Evolutionary conservation across 2,329 filamentous ascomycete genomes (phyloP), one percentile per base, ranked within the genome.

Genomic region (Tolypocladium sp.): DNA sequence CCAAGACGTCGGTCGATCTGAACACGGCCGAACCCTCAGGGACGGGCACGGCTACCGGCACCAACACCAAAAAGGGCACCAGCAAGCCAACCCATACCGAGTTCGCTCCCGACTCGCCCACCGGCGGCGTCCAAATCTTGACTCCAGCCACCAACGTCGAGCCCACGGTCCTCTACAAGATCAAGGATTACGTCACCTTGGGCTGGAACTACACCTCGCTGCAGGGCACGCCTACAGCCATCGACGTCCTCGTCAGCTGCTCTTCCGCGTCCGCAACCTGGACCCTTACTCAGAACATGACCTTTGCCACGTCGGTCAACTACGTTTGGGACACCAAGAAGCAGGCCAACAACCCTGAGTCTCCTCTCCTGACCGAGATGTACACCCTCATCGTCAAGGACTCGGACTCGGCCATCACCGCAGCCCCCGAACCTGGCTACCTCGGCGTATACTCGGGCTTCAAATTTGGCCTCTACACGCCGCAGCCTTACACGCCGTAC

Each of bases 141-240:
- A 79, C 76, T 2, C 85, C 85, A 1, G 73, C 76, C 44, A 70
- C 75, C 8, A 76, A 74, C 3, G 68, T 71, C 5, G 72, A 73
- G 13, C 74, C 76, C 33, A 75, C 77, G 12, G 75, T 79, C 60
- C 76, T 85, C 46, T 86, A 82, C 77, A 83, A 83, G 67, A 83
- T 87, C 61, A 81, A 82, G 61, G 79, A 86, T 66, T 75, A 75
- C 52, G 74, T 86, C 51, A 87, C 83, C 17, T 84, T 82, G 71
- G 78, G 73, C 54, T 88, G 84, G 84, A 87, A 87, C 73, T 88
- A 87, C 74, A 88, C 85, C 4, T 80, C 79, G 52, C 70, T 88
- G 37, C 75, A 78, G 58, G 82, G 74, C 33, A 81, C 76, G 1
- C 85, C 85, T 2, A 84, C 81, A 3, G 84, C 83, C 46, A 68